A percentile compares a stretch with the other conserved stretches of the same genome.
Evolutionary conservation across 306 rosid species (phyloP).

Genomic region (Rosa persica): DNA sequence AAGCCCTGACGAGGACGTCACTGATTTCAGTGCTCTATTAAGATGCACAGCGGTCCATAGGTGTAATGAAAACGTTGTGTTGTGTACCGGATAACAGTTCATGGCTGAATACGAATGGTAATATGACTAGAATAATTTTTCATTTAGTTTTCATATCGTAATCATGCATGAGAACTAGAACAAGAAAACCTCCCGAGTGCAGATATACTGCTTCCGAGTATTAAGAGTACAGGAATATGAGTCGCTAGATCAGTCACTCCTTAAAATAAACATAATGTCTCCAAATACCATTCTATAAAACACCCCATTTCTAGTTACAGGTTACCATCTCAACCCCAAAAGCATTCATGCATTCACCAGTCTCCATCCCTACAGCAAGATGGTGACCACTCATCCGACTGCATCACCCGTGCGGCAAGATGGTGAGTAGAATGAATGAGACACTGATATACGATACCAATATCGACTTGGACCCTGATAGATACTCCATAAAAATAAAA

Average conservation of each 20-base stretch:
- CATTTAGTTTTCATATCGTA: neutral
- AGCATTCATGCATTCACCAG: neutral
- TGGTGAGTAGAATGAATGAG: neutral
- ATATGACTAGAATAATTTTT: neutral
- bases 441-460: neutral
- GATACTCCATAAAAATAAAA: neutral
- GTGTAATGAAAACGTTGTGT: neutral
- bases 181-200: no score
- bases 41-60: neutral
- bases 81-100: neutral
- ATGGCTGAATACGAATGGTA: neutral
- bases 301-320: neutral
- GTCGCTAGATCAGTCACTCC: no score
- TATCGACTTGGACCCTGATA: neutral
- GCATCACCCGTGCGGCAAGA: neutral
- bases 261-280: neutral
- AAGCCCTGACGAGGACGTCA: no score
- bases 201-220: no score
- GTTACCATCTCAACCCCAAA: neutral
- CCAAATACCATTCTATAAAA: neutral
- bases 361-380: slow-evolving; percentile 3
- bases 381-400: neutral
- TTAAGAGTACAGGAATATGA: no score
- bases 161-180: no score
- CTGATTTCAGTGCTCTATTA: no score